Evolutionary conservation across 192 early-diverging fungal genomes (phyloP), one percentile per base, ranked within the genome.

Genomic region (Funneliformis mosseae): DNA sequence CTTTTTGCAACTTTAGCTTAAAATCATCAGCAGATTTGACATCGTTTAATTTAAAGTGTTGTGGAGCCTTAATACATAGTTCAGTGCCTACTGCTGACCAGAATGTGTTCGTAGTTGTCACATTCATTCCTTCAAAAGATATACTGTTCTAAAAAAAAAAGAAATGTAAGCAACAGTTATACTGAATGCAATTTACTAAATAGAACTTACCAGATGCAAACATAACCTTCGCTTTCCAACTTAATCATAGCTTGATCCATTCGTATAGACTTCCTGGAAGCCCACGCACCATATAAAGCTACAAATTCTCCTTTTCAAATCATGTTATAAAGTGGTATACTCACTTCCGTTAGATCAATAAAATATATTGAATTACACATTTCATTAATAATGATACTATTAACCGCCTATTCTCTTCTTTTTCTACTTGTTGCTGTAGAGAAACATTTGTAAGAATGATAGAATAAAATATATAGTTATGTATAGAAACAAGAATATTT

Each of bases 261-360:
- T 3, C 80, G 79, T n/a, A 80, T 80, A 74, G 83, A 83, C 45
- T 61, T 83, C 78, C 83, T 80, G 14, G 83, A 83, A 72, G 80
- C 83, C 46, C 83, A 39, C 28, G 80, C 42, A 5, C 83, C 79
- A 77, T 83, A 71, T 38, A 83, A 38, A 16, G 74, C 18, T n/a
- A 78, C 73, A 60, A 77, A 84, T 28, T 73, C 62, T 25, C 76
- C 38, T 70, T 27, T 48, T 25, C 0, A 23, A 61, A 83, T 83
- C 39, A 39, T 67, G 21, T 81, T 46, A 43, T 81, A 39, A 27
- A 83, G 76, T 61, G 79, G 74, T 48, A 14, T 66, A 66, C 74
- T 83, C 7, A 43, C 70, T 69, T 81, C 28, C 50, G 38, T 69
- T 83, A 63, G 83, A 42, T 83, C 83, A 48, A 73, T 76, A 39